Conservation (phyloP, 116 monocot species). For the Posidonia oceanica region DNA sequence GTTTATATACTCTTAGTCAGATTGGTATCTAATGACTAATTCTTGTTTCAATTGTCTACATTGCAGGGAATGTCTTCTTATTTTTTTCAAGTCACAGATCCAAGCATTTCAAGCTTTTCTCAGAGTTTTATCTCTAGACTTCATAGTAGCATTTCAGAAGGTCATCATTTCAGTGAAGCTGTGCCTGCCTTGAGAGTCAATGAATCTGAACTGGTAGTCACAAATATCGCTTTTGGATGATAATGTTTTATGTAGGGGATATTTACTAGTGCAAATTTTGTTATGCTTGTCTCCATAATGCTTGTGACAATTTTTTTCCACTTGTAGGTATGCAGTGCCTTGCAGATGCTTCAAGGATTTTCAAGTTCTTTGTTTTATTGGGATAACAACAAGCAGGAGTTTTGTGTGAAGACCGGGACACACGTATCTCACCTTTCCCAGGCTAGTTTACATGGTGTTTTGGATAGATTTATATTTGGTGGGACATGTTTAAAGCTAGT, state of each 20-base stretch:
- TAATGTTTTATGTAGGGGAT: neutral
- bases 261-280: neutral
- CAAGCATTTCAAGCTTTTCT: conserved; percentile 1
- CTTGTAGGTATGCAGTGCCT: conserved; percentile 46
- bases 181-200: conserved; percentile 29
- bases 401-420: conserved; percentile 44
- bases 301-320: neutral
- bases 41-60: too few relatives aligned
- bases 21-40: too few relatives aligned
- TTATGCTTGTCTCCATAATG: neutral
- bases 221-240: neutral
- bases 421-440: conserved; percentile 62
- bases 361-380: conserved; percentile 54
- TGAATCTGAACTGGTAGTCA: conserved; percentile 66
- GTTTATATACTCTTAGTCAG: too few relatives aligned
- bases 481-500: conserved; percentile 76
- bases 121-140: conserved; percentile 65
- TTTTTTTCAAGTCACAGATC: neutral
- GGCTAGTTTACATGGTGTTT: conserved; percentile 33
- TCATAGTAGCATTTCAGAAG: conserved; percentile 45
- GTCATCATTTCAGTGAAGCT: conserved; percentile 54
- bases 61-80: neutral
- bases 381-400: conserved; percentile 30
- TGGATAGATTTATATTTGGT: conserved; percentile 52
- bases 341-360: conserved; percentile 90